phyloP scores from a whole-genome alignment of 2,329 filamentous ascomycete genomes.

The Apiospora pterosperma region DNA sequence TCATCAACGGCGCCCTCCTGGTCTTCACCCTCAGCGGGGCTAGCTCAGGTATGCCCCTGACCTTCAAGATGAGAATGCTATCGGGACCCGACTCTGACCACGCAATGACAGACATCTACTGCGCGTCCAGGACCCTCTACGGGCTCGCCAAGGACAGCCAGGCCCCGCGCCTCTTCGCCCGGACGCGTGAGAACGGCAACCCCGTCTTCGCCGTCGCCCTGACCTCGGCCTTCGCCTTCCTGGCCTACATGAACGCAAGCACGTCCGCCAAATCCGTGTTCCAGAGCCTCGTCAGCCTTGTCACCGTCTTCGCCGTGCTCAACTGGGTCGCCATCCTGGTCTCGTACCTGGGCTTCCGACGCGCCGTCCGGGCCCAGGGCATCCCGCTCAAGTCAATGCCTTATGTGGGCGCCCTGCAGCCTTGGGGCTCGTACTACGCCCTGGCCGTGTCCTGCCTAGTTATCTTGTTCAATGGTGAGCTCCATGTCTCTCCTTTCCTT shows the following conservation, averaged over 20 bases:
- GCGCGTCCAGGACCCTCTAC: constrained; percentile 44
- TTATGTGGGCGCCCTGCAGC: constrained; percentile 24
- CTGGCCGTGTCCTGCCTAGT: constrained; percentile 16
- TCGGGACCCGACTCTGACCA: too few species aligned
- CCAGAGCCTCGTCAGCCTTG: constrained; percentile 23
- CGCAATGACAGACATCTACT: constrained; percentile 47
- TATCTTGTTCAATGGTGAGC: too few species aligned
- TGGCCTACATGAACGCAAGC: constrained; percentile 13
- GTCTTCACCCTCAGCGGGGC: constrained; percentile 38
- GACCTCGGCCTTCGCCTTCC: constrained; percentile 5
- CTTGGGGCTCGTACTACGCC: constrained; percentile 22
- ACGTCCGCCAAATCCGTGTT: constrained; percentile 23
- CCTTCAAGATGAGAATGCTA: too few species aligned
- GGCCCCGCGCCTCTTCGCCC: constrained; percentile 42
- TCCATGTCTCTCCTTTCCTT: too few species aligned
- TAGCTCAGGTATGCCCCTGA: too few species aligned
- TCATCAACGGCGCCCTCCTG: constrained; percentile 37
- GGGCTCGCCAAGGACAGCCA: constrained; percentile 45
- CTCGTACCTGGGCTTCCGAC: constrained; percentile 21
- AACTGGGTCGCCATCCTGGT: constrained; percentile 21
- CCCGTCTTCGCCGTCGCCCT: constrained; percentile 27
- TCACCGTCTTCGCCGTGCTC: constrained; percentile 18
- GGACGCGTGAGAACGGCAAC: constrained; percentile 42
- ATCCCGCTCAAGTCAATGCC: constrained; percentile 22
- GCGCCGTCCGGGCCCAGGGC: constrained; percentile 19